These are phyloP conservation scores for Epichloe hybrida DNA, from an alignment of 2,329 filamentous ascomycete species.

Conservation along the genomic window DNA sequence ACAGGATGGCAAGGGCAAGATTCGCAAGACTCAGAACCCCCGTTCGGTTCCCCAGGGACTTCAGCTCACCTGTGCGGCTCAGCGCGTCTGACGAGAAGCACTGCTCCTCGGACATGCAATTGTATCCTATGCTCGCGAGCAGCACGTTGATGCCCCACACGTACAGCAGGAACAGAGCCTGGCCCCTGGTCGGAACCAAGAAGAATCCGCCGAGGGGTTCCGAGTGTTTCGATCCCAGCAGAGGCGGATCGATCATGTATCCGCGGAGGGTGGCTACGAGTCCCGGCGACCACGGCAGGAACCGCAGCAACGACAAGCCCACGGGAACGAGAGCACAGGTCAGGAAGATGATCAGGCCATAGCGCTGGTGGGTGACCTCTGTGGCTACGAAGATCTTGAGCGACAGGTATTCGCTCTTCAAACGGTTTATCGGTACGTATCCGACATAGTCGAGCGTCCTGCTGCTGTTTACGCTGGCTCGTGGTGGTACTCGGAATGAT, in stretches of 20 bases:
- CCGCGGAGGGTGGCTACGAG: constrained; percentile 9
- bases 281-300: constrained; percentile 12
- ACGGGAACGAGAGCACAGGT: constrained; percentile 14
- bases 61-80: background rate
- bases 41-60: constrained; percentile 18
- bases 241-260: constrained; percentile 12
- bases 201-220: constrained; percentile 10
- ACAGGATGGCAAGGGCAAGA: constrained; percentile 19
- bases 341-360: constrained; percentile 13
- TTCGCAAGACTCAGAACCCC: constrained; percentile 22
- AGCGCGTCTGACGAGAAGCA: background rate
- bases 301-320: constrained; percentile 15
- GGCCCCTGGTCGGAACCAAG: constrained; percentile 13
- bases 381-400: background rate
- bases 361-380: constrained; percentile 10
- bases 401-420: constrained; percentile 1
- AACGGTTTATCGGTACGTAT: constrained; percentile 4
- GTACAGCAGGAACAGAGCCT: constrained; percentile 1
- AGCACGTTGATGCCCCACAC: background rate
- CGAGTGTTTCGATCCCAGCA: constrained; percentile 9
- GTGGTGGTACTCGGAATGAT: background rate
- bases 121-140: background rate
- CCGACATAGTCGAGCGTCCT: constrained; percentile 7
- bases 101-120: background rate
- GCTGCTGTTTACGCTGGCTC: background rate